These are phyloP conservation scores for Pseudonitzschia multistriata DNA, from an alignment of 108 stramenopile genomes.

Conservation along the genomic window DNA sequence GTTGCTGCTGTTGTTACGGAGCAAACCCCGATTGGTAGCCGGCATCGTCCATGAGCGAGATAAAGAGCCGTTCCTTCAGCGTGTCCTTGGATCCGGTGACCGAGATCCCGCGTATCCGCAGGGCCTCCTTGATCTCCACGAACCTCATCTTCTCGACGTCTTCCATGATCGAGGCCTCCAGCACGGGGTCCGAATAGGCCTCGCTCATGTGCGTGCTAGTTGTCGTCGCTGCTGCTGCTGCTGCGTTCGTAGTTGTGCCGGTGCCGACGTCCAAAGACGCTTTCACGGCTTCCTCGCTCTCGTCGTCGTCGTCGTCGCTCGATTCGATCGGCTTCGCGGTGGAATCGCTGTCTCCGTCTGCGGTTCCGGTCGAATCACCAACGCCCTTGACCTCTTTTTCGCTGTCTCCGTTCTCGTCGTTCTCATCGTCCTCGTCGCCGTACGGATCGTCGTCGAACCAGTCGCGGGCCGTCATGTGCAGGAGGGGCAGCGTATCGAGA, in stretches of 20 bases:
- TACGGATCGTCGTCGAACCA: slow-evolving; percentile 80
- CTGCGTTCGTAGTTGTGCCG: not conserved
- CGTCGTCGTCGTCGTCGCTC: slow-evolving; percentile 4
- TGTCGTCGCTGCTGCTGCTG: not conserved
- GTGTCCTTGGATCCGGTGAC: slow-evolving; percentile 60
- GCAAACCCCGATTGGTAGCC: slow-evolving; percentile 36
- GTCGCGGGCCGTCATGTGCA: slow-evolving; percentile 79
- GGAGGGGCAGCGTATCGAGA: slow-evolving; percentile 60
- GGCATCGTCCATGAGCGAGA: slow-evolving; percentile 56
- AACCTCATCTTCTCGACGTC: slow-evolving; percentile 53
- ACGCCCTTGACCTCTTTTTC: not conserved
- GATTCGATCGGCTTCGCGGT: too few relatives aligned
- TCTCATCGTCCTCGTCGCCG: slow-evolving; percentile 27
- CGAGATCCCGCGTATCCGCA: slow-evolving; percentile 50
- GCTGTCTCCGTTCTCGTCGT: slow-evolving; percentile 1
- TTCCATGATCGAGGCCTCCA: slow-evolving; percentile 44
- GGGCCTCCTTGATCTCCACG: slow-evolving; percentile 49
- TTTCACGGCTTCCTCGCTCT: not conserved
- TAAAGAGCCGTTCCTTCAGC: slow-evolving; percentile 53
- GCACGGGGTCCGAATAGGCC: slow-evolving; percentile 37
- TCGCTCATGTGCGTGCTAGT: not conserved
- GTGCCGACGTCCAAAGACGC: not conserved
- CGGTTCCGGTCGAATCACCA: not conserved
- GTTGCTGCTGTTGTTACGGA: slow-evolving; percentile 8
- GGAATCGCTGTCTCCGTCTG: not conserved